phyloP scores from a whole-genome alignment of 352 stramenopile species.

The Elongisporangium senticosum region DNA sequence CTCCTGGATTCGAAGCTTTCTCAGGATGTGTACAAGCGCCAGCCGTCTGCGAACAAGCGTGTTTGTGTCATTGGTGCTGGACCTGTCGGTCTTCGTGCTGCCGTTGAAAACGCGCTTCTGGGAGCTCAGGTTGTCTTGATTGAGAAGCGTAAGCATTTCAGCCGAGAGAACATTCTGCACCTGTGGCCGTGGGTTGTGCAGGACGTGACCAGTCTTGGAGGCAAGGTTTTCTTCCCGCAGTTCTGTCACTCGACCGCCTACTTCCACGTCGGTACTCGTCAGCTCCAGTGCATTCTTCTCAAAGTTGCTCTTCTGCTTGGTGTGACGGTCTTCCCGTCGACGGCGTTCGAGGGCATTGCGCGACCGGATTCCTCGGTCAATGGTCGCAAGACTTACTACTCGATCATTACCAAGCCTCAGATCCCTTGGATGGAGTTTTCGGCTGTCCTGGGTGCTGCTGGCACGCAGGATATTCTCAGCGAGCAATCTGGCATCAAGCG shows the following conservation, averaged over 20 bases:
- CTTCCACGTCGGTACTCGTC: conserved; percentile 82
- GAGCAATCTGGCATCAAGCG: conserved; percentile 61
- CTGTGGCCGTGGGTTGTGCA: conserved; percentile 83
- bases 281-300: conserved; percentile 79
- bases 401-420: conserved; percentile 62
- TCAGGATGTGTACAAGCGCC: conserved; percentile 44
- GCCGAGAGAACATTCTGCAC: conserved; percentile 79
- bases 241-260: conserved; percentile 81
- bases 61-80: conserved; percentile 75
- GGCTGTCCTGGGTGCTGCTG: conserved; percentile 54
- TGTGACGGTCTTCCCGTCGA: conserved; percentile 60
- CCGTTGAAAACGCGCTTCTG: conserved; percentile 66
- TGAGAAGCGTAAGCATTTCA: conserved; percentile 81
- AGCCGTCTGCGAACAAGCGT: conserved; percentile 57
- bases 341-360: conserved; percentile 53
- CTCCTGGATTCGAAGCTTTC: conserved; percentile 53
- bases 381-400: conserved; percentile 63
- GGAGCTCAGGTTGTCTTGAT: conserved; percentile 69
- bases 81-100: conserved; percentile 64
- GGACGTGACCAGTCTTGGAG: conserved; percentile 69
- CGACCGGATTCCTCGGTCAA: conserved; percentile 44
- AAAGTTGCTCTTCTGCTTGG: conserved; percentile 75
- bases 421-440: conserved; percentile 79
- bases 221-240: conserved; percentile 78
- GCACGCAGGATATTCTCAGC: conserved; percentile 66